Evolutionary conservation across 768 basidiomycete species (phyloP).

Genomic region (Naganishia antarctica): DNA sequence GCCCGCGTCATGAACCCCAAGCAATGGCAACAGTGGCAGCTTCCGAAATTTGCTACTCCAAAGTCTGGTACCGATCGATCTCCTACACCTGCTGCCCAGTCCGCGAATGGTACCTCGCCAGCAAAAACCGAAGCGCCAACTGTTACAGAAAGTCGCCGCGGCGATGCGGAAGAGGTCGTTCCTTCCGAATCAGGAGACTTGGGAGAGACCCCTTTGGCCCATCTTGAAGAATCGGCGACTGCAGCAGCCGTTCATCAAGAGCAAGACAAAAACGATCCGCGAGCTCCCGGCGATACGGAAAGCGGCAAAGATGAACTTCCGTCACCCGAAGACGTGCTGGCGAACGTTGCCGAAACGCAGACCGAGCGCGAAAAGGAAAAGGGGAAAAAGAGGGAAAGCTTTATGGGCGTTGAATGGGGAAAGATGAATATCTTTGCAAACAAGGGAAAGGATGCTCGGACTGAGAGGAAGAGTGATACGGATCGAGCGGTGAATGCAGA

Average conservation of each 20-base stretch:
- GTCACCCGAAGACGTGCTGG: constrained; percentile 17
- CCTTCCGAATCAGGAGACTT: constrained; percentile 17
- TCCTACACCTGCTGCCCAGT: neutral
- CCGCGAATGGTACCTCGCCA: too few species aligned
- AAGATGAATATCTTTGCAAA: constrained; percentile 20
- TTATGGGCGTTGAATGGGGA: constrained; percentile 24
- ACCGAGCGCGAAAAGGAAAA: constrained; percentile 7
- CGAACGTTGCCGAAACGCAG: constrained; percentile 21
- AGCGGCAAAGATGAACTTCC: constrained; percentile 8
- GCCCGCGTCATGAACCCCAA: constrained; percentile 26
- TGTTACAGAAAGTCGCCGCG: too few species aligned
- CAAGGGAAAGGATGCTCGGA: neutral
- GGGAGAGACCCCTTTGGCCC: constrained; percentile 14
- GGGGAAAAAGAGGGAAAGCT: constrained; percentile 15
- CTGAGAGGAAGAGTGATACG: neutral
- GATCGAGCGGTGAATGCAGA: neutral
- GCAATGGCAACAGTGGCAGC: constrained; percentile 7
- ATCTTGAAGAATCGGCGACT: neutral
- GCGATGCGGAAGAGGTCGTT: neutral
- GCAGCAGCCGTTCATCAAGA: constrained; percentile 13
- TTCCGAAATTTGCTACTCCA: constrained; percentile 6
- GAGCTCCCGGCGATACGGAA: neutral
- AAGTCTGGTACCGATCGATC: neutral
- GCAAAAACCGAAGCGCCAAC: too few species aligned
- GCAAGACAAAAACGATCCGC: constrained; percentile 11